Evolutionary conservation across 192 early-diverging fungal species (phyloP).

Genomic region (Rhizophlyctis rosea): DNA sequence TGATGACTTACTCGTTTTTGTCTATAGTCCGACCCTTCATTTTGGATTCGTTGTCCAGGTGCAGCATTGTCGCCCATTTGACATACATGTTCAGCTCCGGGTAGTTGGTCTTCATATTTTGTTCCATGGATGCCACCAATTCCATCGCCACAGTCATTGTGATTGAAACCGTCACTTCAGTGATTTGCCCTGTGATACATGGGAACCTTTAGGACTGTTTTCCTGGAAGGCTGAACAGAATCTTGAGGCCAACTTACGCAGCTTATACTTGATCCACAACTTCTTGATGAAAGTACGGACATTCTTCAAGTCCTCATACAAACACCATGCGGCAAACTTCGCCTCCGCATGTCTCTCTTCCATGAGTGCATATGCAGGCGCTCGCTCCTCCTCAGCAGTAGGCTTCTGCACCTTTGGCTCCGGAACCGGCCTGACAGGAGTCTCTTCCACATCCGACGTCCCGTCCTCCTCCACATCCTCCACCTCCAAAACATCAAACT

Average conservation of each 20-base stretch:
- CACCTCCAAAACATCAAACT: neutral
- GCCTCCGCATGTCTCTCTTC: neutral
- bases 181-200: too few relatives aligned
- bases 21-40: too few relatives aligned
- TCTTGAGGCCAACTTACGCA: too few relatives aligned
- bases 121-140: neutral
- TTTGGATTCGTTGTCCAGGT: too few relatives aligned
- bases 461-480: neutral
- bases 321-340: neutral
- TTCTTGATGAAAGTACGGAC: neutral
- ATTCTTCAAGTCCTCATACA: neutral
- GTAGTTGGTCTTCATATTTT: too few relatives aligned
- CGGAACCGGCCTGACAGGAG: neutral
- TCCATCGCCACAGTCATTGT: neutral
- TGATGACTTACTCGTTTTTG: too few relatives aligned
- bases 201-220: too few relatives aligned
- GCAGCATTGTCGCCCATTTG: too few relatives aligned
- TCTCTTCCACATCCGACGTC: neutral
- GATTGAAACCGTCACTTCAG: neutral
- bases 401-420: neutral
- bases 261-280: neutral
- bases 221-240: too few relatives aligned
- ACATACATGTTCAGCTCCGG: too few relatives aligned
- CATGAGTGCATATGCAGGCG: neutral
- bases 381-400: neutral